Evolutionary conservation across 2,329 filamentous ascomycete genomes (phyloP), one percentile per base, ranked within the genome.

Genomic region (Apiospora pterosperma): DNA sequence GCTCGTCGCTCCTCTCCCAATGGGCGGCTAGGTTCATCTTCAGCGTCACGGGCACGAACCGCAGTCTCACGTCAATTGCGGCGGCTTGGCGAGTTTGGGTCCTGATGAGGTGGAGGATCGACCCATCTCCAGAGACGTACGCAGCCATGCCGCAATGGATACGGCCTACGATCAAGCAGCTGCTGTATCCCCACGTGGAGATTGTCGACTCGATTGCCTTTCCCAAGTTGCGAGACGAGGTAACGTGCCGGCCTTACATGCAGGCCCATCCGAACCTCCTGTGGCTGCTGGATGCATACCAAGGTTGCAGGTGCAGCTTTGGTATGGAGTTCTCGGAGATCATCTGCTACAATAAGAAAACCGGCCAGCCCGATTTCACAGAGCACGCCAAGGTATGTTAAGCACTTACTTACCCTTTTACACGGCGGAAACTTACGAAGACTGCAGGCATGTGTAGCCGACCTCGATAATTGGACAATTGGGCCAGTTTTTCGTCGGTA

Each of bases 31-130:
- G 58, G 5, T 60, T 60, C 58, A 60, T 60, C 58, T 60, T 38
- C 58, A 60, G n/a, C 58, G 10, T 25, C 36, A 60, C 36, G 58
- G 58, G 58, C 58, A 39, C 34, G 36, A 38, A 5, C 34, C 34
- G 36, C 58, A 60, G n/a, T 12, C 58, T 60, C 34, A 60, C 34
- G 12, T 38, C 58, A n/a, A 60, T 60, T 4, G 36, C 58, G 12
- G 58, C 58, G n/a, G 58, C 58, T n/a, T 60, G 58, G 58, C 58
- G 58, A 8, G 58, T 60, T 12, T 60, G 58, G 58, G 34, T n/a
- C 21, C 11, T 60, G 36, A 60, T 60, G 58, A 34, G 58, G 21
- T 60, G 58, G 58, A 12, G 58, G 4, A 60, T 60, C 34, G 58
- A 60, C 21, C 58, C 58, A n/a, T 25, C 58, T 5, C 58, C 58